Percentiles rank a stretch among this genome's conserved stretches.
Conservation (phyloP, 2,329 filamentous ascomycete genomes). For the Talaromyces islandicus region DNA sequence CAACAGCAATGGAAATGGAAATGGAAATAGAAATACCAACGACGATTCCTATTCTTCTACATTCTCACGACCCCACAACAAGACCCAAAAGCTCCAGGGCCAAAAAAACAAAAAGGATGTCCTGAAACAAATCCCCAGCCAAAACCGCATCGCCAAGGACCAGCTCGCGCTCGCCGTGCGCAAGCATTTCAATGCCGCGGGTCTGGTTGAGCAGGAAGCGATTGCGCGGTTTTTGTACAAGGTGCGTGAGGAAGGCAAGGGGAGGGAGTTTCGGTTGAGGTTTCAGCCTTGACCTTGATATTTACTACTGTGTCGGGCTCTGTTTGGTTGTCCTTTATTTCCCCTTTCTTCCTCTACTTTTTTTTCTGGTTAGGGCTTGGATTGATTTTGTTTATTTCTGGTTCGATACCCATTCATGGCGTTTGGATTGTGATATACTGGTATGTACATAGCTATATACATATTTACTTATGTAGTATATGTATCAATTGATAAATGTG, state of each 20-base stretch:
- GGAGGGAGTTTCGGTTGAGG: constrained; percentile 34
- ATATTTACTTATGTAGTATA: not conserved
- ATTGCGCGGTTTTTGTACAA: constrained; percentile 45
- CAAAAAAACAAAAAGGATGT: not conserved
- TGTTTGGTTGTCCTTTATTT: no score
- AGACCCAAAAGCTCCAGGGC: no score
- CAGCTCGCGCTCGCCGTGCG: constrained; percentile 38
- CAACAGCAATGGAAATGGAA: constrained; percentile 7
- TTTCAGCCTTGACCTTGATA: constrained; percentile 35
- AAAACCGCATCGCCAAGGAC: constrained; percentile 36
- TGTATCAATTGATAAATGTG: no score
- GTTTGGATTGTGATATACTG: not conserved
- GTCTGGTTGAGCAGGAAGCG: constrained; percentile 41
- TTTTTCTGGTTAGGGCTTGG: not conserved
- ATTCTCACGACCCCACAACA: no score
- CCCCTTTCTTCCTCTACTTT: not conserved
- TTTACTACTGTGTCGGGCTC: no score
- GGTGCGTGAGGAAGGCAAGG: constrained; percentile 40
- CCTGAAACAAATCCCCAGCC: constrained; percentile 21
- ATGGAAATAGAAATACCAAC: not conserved
- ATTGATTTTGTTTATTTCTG: not conserved
- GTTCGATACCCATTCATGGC: not conserved
- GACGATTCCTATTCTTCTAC: no score
- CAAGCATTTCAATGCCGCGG: constrained; percentile 44
- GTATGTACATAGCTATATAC: not conserved